These are phyloP conservation scores for Lasiodiplodia sp. DNA, from an alignment of 2,329 filamentous ascomycete species.

Conservation along the genomic window DNA sequence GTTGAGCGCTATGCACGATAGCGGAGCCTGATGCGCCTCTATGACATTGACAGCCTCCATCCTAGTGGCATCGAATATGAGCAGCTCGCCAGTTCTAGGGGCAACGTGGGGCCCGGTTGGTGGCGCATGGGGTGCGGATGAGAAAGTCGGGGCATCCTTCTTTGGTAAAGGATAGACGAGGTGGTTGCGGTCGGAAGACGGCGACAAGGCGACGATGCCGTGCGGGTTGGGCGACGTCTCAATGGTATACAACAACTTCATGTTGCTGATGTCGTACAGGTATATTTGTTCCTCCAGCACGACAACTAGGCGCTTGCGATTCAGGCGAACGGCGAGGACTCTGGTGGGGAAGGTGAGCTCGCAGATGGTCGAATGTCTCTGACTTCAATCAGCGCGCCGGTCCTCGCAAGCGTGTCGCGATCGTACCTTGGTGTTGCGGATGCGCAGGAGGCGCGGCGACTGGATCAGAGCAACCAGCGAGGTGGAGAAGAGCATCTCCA, in stretches of 20 bases:
- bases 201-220: constrained; percentile 88
- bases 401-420: constrained; percentile 29
- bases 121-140: constrained; percentile 79
- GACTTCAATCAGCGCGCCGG: constrained; percentile 31
- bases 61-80: constrained; percentile 89
- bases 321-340: constrained; percentile 90
- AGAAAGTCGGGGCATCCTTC: constrained; percentile 56
- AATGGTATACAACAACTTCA: constrained; percentile 92
- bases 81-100: constrained; percentile 87
- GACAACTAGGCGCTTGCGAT: constrained; percentile 91
- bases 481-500: constrained; percentile 99
- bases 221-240: constrained; percentile 92
- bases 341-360: constrained; percentile 98
- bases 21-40: constrained; percentile 89
- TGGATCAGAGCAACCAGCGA: constrained; percentile 93
- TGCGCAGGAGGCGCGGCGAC: constrained; percentile 89
- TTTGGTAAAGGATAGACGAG: constrained; percentile 90
- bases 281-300: constrained; percentile 97
- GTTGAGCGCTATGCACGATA: constrained; percentile 91
- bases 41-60: constrained; percentile 94
- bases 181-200: constrained; percentile 94
- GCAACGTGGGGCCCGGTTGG: constrained; percentile 76
- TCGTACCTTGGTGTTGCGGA: constrained; percentile 92
- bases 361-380: constrained; percentile 87
- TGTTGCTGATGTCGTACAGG: constrained; percentile 98